phyloP scores from a whole-genome alignment of 495 filamentous ascomycete genomes.

The Penicillium soppii region DNA sequence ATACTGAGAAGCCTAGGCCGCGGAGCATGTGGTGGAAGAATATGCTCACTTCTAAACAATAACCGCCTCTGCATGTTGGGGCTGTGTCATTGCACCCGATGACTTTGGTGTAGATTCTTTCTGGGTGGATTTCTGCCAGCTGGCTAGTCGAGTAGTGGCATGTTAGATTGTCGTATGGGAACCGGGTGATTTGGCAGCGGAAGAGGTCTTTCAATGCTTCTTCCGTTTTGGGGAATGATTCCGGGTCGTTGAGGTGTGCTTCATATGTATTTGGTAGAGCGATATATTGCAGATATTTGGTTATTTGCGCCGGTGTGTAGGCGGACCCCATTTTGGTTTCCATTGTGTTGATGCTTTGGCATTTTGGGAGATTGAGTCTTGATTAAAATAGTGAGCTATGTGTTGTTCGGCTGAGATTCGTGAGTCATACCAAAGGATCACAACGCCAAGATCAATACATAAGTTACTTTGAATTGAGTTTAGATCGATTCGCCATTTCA shows the following conservation, averaged over 20 bases:
- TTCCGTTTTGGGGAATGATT: constrained; percentile 25
- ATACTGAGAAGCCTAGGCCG: constrained; percentile 59
- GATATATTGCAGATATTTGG: constrained; percentile 23
- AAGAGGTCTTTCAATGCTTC: constrained; percentile 23
- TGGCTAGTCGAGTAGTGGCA: constrained; percentile 56
- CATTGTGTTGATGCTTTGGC: background rate
- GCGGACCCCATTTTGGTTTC: constrained; percentile 2
- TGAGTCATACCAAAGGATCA: background rate
- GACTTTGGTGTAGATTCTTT: constrained; percentile 63
- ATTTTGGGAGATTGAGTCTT: background rate
- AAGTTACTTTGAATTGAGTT: background rate
- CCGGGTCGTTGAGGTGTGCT: constrained; percentile 13
- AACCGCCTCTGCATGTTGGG: constrained; percentile 61
- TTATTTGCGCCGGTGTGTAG: constrained; percentile 21
- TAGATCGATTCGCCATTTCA: background rate
- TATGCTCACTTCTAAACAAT: constrained; percentile 74
- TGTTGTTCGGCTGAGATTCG: background rate
- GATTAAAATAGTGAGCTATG: too few relatives aligned
- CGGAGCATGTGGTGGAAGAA: constrained; percentile 65
- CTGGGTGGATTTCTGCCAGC: constrained; percentile 52
- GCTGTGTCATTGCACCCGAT: constrained; percentile 32
- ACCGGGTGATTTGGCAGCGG: constrained; percentile 51
- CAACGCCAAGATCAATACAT: background rate
- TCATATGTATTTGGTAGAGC: constrained; percentile 21
- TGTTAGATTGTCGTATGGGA: constrained; percentile 71